Evolutionary conservation across 1,284 basidiomycete genomes (phyloP).

Genomic region (Anthracocystis walkeri): DNA sequence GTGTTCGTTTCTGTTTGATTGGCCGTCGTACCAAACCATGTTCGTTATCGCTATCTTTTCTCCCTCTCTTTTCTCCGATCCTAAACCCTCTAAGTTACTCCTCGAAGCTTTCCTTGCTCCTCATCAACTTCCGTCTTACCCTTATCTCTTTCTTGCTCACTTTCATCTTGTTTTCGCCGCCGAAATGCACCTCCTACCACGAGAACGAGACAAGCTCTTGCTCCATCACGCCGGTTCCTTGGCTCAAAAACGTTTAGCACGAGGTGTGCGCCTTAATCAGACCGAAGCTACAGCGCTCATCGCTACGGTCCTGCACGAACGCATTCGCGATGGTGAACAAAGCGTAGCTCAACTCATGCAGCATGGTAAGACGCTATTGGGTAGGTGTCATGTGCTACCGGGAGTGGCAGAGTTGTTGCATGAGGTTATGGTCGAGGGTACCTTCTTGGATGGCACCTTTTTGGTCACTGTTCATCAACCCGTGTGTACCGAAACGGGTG

Average conservation of each 20-base stretch:
- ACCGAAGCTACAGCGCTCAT: slow-evolving; percentile 91
- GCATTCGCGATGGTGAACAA: slow-evolving; percentile 91
- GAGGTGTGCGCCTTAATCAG: slow-evolving; percentile 86
- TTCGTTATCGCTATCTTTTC: background rate
- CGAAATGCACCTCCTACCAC: slow-evolving; percentile 66
- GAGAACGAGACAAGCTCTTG: slow-evolving; percentile 66
- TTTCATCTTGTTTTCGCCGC: background rate
- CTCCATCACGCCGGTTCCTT: slow-evolving; percentile 72
- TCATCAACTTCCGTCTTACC: background rate
- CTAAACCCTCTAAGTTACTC: no score
- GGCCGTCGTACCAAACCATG: no score
- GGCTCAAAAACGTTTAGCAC: slow-evolving; percentile 92
- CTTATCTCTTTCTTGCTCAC: background rate
- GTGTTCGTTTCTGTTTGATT: no score
- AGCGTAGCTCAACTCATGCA: slow-evolving; percentile 88
- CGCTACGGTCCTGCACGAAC: slow-evolving; percentile 89
- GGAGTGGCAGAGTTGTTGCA: slow-evolving; percentile 71
- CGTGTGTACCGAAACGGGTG: slow-evolving; percentile 79
- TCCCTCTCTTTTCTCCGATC: background rate
- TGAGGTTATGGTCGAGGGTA: slow-evolving; percentile 69
- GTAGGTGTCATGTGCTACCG: slow-evolving; percentile 88
- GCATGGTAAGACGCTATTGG: slow-evolving; percentile 80
- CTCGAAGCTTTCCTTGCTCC: background rate
- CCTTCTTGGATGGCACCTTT: slow-evolving; percentile 66
- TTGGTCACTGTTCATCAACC: slow-evolving; percentile 78